Evolutionary conservation across 2,329 filamentous ascomycete species (phyloP).

Genomic region (Fusarium sulawesiense): DNA sequence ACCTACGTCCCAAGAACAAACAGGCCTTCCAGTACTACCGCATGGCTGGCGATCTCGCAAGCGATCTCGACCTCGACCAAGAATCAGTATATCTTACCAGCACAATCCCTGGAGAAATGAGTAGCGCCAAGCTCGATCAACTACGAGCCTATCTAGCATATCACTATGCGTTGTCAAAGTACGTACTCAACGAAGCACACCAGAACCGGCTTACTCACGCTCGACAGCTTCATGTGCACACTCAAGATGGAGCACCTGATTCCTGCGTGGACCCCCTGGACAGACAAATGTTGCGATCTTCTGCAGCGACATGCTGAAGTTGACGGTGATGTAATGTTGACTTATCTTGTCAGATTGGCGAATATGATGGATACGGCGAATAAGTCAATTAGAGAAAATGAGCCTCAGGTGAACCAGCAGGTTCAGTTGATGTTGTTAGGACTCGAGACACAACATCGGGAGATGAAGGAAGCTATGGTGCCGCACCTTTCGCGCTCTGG

Average conservation of each 20-base stretch:
- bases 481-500: conserved; percentile 45
- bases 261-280: conserved; percentile 56
- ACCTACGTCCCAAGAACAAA: conserved; percentile 63
- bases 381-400: conserved; percentile 46
- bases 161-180: conserved; percentile 59
- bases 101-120: conserved; percentile 5
- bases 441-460: conserved; percentile 59
- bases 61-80: conserved; percentile 62
- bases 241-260: conserved; percentile 52
- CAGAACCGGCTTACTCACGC: conserved; percentile 17
- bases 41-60: conserved; percentile 63
- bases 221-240: conserved; percentile 51
- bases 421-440: conserved; percentile 59
- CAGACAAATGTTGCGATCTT: conserved; percentile 57
- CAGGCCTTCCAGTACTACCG: conserved; percentile 63
- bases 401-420: conserved; percentile 53
- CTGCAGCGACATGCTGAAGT: conserved; percentile 53
- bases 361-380: conserved; percentile 55
- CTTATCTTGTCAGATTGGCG: conserved; percentile 57
- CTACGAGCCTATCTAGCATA: conserved; percentile 61
- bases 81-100: conserved; percentile 43
- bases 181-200: conserved; percentile 27
- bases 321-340: conserved; percentile 57
- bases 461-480: conserved; percentile 54
- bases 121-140: conserved; percentile 51